Conservation (phyloP, 192 early-diverging fungal genomes). For the Martensiomyces pterosporus region DNA sequence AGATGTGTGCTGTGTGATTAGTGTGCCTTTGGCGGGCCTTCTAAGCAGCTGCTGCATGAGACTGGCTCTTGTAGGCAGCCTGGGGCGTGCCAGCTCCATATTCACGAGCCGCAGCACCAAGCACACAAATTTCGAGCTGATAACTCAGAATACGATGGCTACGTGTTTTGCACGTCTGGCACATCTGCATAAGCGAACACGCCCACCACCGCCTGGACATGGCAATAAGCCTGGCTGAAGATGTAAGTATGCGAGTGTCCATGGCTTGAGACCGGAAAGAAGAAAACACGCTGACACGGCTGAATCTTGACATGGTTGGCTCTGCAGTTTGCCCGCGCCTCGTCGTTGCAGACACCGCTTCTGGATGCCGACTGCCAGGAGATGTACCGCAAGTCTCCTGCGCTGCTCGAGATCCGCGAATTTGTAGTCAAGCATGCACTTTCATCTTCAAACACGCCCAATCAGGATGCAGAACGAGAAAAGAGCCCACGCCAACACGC, state of each 20-base stretch:
- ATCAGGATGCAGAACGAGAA: background rate
- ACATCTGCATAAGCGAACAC: too few species aligned
- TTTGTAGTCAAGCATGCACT: constrained; percentile 15
- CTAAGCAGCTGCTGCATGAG: too few species aligned
- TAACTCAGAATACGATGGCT: too few species aligned
- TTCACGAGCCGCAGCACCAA: too few species aligned
- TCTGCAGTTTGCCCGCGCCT: constrained; percentile 6
- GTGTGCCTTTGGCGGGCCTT: too few species aligned
- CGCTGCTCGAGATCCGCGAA: constrained; percentile 29
- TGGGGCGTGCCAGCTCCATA: too few species aligned
- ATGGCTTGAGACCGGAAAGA: background rate
- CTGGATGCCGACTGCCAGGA: constrained; percentile 18
- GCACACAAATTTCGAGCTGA: too few species aligned
- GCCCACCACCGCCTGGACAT: too few species aligned
- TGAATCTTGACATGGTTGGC: background rate
- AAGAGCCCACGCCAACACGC: too few species aligned
- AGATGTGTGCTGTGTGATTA: too few species aligned
- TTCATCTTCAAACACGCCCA: background rate
- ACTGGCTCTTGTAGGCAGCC: too few species aligned
- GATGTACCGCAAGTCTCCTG: constrained; percentile 14
- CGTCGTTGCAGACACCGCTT: background rate
- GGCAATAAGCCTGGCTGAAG: constrained; percentile 1
- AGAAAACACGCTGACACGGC: background rate
- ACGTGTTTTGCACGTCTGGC: too few species aligned
- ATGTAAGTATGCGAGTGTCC: constrained; percentile 10